Base-by-base conservation (phyloP, 768 basidiomycete species). In the Mycena amicta region DNA sequence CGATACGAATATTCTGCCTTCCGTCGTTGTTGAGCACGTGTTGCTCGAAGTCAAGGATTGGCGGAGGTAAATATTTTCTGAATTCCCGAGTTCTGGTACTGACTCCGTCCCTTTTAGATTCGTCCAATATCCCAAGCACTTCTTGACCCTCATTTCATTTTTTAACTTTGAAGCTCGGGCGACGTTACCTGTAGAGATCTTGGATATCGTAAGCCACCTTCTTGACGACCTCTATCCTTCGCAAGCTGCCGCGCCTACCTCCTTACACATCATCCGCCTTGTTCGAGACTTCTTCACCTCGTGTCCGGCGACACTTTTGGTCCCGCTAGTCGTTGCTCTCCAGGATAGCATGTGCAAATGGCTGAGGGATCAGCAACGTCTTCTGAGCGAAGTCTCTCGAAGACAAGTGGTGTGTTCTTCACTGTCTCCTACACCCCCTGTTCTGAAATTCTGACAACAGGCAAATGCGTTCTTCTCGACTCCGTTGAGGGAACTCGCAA, bases 291-390 rank as follows among this genome's bases (percentile, higher is more conserved):
- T 77, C 22, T 67, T 83, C 40, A 40, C 58, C 3, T 69, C 68
- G 5, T 62, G 67, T 18, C 61, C 72, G 1, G 64, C 70, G 3
- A 50, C 53, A 0, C 60, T 71, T 22, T 70, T 78, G 11, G 63
- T 79, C 5, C 63, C 62, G 12, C 64, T 80, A n/a, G 60, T 86
- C 8, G 63, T 62, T 16, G 58, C 58, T 12, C 68, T 83, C 26
- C 73, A 75, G 23, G 66, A 72, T 30, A 68, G 81, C 22, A 62
- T 86, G 4, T 73, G 72, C 53, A 62, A 70, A 28, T 88, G 87
- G 87, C 78, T 88, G 22, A 74, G 74, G 41, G 86, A 87, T 57
- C 74, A 74, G 33, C 43, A 62, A 0, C 70, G 73, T 23, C 57
- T 74, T 16, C 71, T 88, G 50, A 62, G 71, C 2, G 74, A 76